Percentiles rank a stretch among this genome's conserved stretches.
These are phyloP conservation scores for Capsella rubella DNA, from an alignment of 441 rosid genomes.

Conservation along the genomic window DNA sequence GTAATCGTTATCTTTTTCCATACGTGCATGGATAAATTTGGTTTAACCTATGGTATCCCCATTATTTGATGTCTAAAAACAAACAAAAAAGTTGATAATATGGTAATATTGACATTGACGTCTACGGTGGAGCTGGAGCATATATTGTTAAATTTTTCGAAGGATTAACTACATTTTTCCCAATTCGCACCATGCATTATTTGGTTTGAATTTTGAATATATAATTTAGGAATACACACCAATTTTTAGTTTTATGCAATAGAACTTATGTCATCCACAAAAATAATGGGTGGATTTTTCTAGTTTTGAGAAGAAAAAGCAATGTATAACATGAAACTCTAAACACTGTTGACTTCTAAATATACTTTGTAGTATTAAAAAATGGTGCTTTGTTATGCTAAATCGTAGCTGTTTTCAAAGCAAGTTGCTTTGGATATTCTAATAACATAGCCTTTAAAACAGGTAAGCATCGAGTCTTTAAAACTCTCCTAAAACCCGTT, in stretches of 20 bases:
- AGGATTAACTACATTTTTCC: too few relatives aligned
- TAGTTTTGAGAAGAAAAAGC: neutral
- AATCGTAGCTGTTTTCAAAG: conserved; percentile 38
- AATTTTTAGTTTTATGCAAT: too few relatives aligned
- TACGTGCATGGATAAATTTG: neutral
- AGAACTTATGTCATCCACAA: too few relatives aligned
- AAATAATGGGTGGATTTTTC: too few relatives aligned
- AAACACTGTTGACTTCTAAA: conserved; percentile 32
- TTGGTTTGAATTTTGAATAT: too few relatives aligned
- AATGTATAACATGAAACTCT: conserved; percentile 21
- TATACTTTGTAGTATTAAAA: neutral
- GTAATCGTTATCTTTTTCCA: too few relatives aligned
- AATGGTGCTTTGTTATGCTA: conserved; percentile 32
- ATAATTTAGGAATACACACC: too few relatives aligned
- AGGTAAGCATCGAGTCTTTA: conserved; percentile 46
- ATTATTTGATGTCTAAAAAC: neutral
- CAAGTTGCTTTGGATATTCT: conserved; percentile 37
- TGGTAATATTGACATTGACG: too few relatives aligned
- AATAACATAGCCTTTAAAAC: conserved; percentile 33
- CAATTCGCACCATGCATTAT: too few relatives aligned
- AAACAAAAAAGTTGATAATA: too few relatives aligned
- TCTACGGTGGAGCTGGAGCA: too few relatives aligned
- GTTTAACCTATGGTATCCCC: neutral
- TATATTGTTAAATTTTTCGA: too few relatives aligned
- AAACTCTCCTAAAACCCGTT: conserved; percentile 37